Conservation (phyloP, 495 filamentous ascomycete species). For the Aspergillus sclerotioniger region DNA sequence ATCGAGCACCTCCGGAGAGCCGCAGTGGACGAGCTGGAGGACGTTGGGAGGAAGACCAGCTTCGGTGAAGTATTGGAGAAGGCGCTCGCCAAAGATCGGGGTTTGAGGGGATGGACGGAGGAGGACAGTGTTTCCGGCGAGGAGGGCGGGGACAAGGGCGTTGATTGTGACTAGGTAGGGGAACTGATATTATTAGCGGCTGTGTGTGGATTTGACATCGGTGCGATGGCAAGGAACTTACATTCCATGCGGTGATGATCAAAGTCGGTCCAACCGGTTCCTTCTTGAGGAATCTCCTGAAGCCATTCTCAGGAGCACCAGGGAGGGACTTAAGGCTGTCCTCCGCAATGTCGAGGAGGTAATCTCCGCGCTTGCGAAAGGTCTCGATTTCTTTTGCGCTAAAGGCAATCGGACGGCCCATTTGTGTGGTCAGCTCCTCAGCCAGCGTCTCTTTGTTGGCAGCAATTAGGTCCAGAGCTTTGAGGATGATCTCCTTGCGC, state of each 20-base stretch:
- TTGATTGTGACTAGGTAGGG: slow-evolving; percentile 92
- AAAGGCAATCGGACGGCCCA: slow-evolving; percentile 91
- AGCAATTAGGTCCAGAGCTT: slow-evolving; percentile 67
- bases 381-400: slow-evolving; percentile 79
- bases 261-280: slow-evolving; percentile 81
- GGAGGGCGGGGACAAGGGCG: slow-evolving; percentile 79
- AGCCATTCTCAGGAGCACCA: slow-evolving; percentile 80
- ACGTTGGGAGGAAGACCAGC: slow-evolving; percentile 80
- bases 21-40: slow-evolving; percentile 85
- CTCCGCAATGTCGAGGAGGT: slow-evolving; percentile 76
- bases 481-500: slow-evolving; percentile 73
- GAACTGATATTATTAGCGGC: slow-evolving; percentile 56
- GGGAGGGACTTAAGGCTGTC: slow-evolving; percentile 61
- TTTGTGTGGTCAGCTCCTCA: slow-evolving; percentile 82
- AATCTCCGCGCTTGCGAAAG: slow-evolving; percentile 76
- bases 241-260: slow-evolving; percentile 93
- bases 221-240: slow-evolving; percentile 39
- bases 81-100: slow-evolving; percentile 79
- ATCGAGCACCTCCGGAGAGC: slow-evolving; percentile 69
- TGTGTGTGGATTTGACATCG: slow-evolving; percentile 1
- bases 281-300: slow-evolving; percentile 84
- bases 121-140: slow-evolving; percentile 86
- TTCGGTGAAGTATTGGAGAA: slow-evolving; percentile 71
- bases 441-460: slow-evolving; percentile 74
- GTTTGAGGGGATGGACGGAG: slow-evolving; percentile 93